These are phyloP conservation scores for Flaveria floridana DNA, from an alignment of 140 eudicot species.

Conservation along the genomic window DNA sequence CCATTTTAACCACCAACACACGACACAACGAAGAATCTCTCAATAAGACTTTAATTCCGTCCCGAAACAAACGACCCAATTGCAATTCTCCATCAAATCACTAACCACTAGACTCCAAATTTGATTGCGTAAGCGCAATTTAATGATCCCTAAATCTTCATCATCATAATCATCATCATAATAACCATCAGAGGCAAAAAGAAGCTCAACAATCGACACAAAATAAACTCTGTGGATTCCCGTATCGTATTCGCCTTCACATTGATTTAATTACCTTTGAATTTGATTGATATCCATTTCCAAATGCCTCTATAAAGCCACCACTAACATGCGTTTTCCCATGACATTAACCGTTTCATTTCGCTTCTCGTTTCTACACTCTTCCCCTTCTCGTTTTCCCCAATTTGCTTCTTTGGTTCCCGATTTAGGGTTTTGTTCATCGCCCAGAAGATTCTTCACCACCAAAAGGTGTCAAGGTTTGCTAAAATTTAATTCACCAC, in stretches of 20 bases:
- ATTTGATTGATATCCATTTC: constrained; percentile 12
- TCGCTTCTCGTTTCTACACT: constrained; percentile 41
- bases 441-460: constrained; percentile 17
- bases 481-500: constrained; percentile 8
- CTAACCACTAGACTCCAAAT: constrained; percentile 13
- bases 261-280: background rate
- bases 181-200: constrained; percentile 1
- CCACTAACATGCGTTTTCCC: constrained; percentile 61
- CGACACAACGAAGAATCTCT: background rate
- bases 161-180: background rate
- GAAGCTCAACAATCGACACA: constrained; percentile 26
- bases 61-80: constrained; percentile 35
- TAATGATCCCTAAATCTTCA: constrained; percentile 25
- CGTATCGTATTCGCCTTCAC: constrained; percentile 47
- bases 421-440: constrained; percentile 26
- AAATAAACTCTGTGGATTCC: constrained; percentile 27
- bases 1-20: background rate
- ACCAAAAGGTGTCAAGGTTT: constrained; percentile 45
- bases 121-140: constrained; percentile 26
- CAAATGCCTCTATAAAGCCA: constrained; percentile 49
- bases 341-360: constrained; percentile 45
- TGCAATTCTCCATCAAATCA: constrained; percentile 17
- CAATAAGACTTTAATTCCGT: constrained; percentile 38
- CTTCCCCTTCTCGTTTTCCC: constrained; percentile 36
- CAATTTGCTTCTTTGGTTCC: constrained; percentile 35